Conservation (phyloP, 1,284 basidiomycete genomes). For the Polyporus tsugae region DNA sequence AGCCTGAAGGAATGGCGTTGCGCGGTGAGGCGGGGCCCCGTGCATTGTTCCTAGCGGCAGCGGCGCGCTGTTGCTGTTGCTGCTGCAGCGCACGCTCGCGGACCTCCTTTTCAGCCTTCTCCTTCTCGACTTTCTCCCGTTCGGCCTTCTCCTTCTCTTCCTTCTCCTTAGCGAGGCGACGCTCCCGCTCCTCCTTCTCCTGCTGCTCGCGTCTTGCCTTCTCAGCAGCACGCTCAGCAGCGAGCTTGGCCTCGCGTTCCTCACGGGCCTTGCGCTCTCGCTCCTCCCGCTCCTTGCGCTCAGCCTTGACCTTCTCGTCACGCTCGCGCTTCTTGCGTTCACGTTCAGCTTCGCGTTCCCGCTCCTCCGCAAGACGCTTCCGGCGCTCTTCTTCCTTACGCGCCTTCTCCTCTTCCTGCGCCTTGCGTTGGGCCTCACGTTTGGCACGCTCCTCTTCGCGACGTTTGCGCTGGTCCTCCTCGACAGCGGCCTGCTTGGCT, state of each 20-base stretch:
- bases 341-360: slow-evolving; percentile 69
- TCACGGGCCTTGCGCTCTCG: slow-evolving; percentile 64
- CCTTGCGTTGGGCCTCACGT: slow-evolving; percentile 79
- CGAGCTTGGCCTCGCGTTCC: slow-evolving; percentile 61
- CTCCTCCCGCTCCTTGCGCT: slow-evolving; percentile 73
- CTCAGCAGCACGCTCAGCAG: slow-evolving; percentile 60
- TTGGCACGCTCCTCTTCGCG: slow-evolving; percentile 78
- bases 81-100: slow-evolving; percentile 49
- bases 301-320: slow-evolving; percentile 70
- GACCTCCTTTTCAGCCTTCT: slow-evolving; percentile 54
- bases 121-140: slow-evolving; percentile 67
- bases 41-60: slow-evolving; percentile 42
- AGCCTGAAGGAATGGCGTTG: slow-evolving; percentile 56
- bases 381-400: slow-evolving; percentile 83
- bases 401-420: slow-evolving; percentile 80
- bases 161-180: slow-evolving; percentile 53
- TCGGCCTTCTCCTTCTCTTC: slow-evolving; percentile 66
- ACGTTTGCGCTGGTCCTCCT: slow-evolving; percentile 71
- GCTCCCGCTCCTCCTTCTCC: slow-evolving; percentile 72
- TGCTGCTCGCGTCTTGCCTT: slow-evolving; percentile 55
- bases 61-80: slow-evolving; percentile 42
- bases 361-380: slow-evolving; percentile 76
- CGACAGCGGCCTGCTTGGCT: slow-evolving; percentile 69
- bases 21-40: slow-evolving; percentile 60
- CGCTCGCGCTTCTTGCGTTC: slow-evolving; percentile 67